Conservation (phyloP, 2,329 filamentous ascomycete species). For the Pseudogymnoascus sp. region DNA sequence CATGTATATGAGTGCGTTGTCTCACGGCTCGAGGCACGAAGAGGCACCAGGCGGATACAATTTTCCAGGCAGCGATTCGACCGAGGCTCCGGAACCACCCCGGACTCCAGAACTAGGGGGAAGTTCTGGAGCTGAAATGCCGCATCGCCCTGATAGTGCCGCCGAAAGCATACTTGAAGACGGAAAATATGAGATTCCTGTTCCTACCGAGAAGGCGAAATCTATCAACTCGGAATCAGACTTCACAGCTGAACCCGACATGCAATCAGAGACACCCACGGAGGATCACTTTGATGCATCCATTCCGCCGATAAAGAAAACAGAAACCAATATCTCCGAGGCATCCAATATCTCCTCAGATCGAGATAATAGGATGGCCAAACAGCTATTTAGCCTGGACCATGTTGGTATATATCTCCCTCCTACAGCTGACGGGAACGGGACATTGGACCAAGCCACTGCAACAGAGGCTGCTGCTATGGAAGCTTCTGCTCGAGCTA, state of each 20-base stretch:
- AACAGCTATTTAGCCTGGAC: slow-evolving; percentile 33
- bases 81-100: neutral
- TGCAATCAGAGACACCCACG: slow-evolving; percentile 10
- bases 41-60: slow-evolving; percentile 13
- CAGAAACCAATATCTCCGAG: slow-evolving; percentile 24
- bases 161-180: neutral
- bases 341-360: slow-evolving; percentile 25
- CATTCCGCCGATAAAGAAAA: slow-evolving; percentile 20
- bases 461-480: neutral
- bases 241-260: slow-evolving; percentile 7
- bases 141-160: neutral
- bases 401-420: slow-evolving; percentile 32
- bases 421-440: slow-evolving; percentile 13
- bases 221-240: neutral
- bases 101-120: neutral
- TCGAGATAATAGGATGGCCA: slow-evolving; percentile 26
- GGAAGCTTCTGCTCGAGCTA: neutral
- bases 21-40: slow-evolving; percentile 30
- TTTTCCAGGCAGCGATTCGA: neutral
- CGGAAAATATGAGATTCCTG: neutral
- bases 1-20: slow-evolving; percentile 77
- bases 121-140: neutral
- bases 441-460: slow-evolving; percentile 13
- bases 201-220: neutral
- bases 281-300: neutral